These are phyloP conservation scores for Cinnamomum chago DNA, from an alignment of 164 flowering plant genomes.

Conservation along the genomic window DNA sequence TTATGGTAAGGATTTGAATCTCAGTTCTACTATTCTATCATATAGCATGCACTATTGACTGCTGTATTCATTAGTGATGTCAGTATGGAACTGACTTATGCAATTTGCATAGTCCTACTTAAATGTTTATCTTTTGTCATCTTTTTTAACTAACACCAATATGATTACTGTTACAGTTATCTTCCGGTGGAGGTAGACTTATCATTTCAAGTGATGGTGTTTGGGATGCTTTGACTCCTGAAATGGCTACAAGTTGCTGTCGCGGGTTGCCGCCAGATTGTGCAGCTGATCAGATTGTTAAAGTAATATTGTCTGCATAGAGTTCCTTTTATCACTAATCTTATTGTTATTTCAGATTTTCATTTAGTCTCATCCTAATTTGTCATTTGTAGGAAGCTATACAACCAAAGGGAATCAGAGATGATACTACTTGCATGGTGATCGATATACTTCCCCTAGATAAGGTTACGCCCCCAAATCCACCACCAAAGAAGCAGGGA, in stretches of 20 bases:
- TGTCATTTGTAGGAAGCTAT: slow-evolving; percentile 69
- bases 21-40: neutral
- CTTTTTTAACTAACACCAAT: neutral
- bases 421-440: slow-evolving; percentile 98
- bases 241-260: slow-evolving; percentile 70
- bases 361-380: slow-evolving; percentile 1
- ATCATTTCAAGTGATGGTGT: slow-evolving; percentile 97
- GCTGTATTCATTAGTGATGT: neutral
- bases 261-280: slow-evolving; percentile 81
- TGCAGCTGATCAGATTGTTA: slow-evolving; percentile 88
- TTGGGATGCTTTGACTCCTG: slow-evolving; percentile 90
- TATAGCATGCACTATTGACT: neutral
- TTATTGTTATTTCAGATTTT: neutral
- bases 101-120: neutral
- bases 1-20: neutral
- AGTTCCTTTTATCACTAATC: slow-evolving; percentile 1
- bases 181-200: slow-evolving; percentile 87
- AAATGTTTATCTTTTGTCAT: neutral
- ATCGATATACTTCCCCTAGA: slow-evolving; percentile 72
- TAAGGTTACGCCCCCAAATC: slow-evolving; percentile 49
- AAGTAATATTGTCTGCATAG: slow-evolving; percentile 34
- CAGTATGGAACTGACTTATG: neutral
- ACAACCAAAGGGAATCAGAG: slow-evolving; percentile 73
- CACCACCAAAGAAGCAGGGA: slow-evolving; percentile 72
- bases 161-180: slow-evolving; percentile 52